Evolutionary conservation across 1,139 yeast genomes (phyloP).

Genomic region (Suhomyces yuchorum): DNA sequence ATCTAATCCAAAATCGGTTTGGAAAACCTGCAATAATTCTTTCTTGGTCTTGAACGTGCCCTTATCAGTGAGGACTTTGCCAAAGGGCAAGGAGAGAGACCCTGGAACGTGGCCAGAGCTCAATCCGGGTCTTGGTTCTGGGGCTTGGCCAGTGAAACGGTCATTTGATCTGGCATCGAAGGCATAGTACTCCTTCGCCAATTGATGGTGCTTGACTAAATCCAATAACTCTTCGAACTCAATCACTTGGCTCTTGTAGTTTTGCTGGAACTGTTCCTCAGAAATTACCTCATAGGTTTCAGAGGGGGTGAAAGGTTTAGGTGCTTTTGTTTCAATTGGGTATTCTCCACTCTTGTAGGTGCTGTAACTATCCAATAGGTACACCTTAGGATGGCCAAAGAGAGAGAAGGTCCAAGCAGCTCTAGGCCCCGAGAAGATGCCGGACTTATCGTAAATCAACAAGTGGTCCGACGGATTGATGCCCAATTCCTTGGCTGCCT

Average conservation of each 20-base stretch:
- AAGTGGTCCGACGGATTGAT: constrained; percentile 54
- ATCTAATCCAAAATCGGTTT: constrained; percentile 40
- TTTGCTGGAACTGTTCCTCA: constrained; percentile 26
- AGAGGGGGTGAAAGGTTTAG: constrained; percentile 14
- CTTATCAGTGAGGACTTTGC: constrained; percentile 52
- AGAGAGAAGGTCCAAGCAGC: constrained; percentile 86
- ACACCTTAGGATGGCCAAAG: constrained; percentile 71
- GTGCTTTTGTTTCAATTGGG: constrained; percentile 28
- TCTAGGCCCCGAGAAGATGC: constrained; percentile 85
- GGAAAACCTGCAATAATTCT: constrained; percentile 50
- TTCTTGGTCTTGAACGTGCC: constrained; percentile 51
- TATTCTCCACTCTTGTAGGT: constrained; percentile 41
- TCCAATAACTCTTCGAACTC: constrained; percentile 63
- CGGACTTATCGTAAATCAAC: constrained; percentile 83
- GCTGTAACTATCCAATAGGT: constrained; percentile 68
- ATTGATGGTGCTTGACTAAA: constrained; percentile 52
- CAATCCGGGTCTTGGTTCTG: constrained; percentile 88
- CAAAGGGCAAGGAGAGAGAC: constrained; percentile 75
- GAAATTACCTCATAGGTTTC: constrained; percentile 26
- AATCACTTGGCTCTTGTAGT: constrained; percentile 54
- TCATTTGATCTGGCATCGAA: constrained; percentile 84
- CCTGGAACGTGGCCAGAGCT: constrained; percentile 90
- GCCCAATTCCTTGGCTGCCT: constrained; percentile 52
- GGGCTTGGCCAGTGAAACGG: constrained; percentile 74
- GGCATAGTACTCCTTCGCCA: constrained; percentile 52